Percentiles rank a stretch among this genome's conserved stretches.
Evolutionary conservation across 176 grass and related monocot species (phyloP).

Genomic region (Avena eriantha): DNA sequence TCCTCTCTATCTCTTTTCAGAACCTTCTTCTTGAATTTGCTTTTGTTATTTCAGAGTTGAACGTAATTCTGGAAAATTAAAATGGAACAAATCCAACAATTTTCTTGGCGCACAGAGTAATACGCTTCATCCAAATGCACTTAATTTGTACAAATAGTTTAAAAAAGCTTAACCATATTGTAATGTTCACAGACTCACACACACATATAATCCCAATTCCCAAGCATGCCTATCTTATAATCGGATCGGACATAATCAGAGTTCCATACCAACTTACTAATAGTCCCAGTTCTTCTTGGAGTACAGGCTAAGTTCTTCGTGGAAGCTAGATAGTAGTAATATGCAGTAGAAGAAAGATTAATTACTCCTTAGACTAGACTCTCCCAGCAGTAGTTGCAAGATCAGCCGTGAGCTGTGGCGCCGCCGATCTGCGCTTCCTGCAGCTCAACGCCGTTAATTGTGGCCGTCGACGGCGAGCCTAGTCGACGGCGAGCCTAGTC

Average conservation of each 20-base stretch:
- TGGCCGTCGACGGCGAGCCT: not conserved
- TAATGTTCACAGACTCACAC: not conserved
- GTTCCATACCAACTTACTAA: not conserved
- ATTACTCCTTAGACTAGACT: too few relatives aligned
- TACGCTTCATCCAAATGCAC: not conserved
- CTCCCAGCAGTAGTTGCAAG: too few relatives aligned
- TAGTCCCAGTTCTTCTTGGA: not conserved
- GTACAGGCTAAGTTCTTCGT: too few relatives aligned
- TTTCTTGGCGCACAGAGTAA: not conserved
- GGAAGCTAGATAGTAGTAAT: too few relatives aligned
- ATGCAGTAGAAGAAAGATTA: not conserved
- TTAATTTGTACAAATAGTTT: not conserved
- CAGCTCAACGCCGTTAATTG: not conserved
- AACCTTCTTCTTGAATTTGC: not conserved
- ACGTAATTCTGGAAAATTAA: not conserved
- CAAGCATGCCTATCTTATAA: not conserved
- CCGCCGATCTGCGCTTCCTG: not conserved
- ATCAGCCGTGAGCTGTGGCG: not conserved
- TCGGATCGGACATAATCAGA: not conserved
- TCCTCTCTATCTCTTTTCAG: not conserved
- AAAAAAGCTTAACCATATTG: too few relatives aligned
- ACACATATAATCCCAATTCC: not conserved
- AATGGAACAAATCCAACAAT: not conserved
- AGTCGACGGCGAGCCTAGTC: not conserved
- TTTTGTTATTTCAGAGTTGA: not conserved